These are phyloP conservation scores for rapeseed (Brassica napus) DNA, from an alignment of 345 rosid species.

Conservation along the genomic window DNA sequence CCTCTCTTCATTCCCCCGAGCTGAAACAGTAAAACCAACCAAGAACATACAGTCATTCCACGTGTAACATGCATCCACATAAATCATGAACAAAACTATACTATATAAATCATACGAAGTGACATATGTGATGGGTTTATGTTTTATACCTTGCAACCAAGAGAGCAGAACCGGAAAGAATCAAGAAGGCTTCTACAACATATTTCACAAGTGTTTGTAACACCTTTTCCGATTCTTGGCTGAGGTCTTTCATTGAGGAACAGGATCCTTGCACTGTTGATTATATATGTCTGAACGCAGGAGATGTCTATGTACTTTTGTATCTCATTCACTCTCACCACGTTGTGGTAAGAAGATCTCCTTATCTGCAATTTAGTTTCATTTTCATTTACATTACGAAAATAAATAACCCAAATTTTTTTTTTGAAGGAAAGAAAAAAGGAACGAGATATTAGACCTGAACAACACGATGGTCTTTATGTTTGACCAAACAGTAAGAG, in stretches of 20 bases:
- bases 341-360: constrained; percentile 93
- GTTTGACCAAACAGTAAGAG: constrained; percentile 68
- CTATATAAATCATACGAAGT: neutral
- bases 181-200: constrained; percentile 88
- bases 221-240: constrained; percentile 92
- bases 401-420: neutral
- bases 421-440: neutral
- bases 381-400: neutral
- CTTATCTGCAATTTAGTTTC: constrained; percentile 55
- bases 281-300: constrained; percentile 82
- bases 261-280: constrained; percentile 91
- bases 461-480: constrained; percentile 69
- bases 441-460: constrained; percentile 50
- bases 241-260: constrained; percentile 91
- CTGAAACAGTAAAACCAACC: constrained; percentile 38
- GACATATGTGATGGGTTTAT: neutral
- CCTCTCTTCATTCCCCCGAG: constrained; percentile 82
- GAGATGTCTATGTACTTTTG: constrained; percentile 78
- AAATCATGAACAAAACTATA: neutral
- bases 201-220: constrained; percentile 86
- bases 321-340: constrained; percentile 88
- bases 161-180: constrained; percentile 91
- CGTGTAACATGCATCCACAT: neutral
- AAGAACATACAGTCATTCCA: constrained; percentile 9
- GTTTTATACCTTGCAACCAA: constrained; percentile 65